These are phyloP conservation scores for Gliomastix tumulicola DNA, from an alignment of 2,329 filamentous ascomycete genomes.

Conservation along the genomic window DNA sequence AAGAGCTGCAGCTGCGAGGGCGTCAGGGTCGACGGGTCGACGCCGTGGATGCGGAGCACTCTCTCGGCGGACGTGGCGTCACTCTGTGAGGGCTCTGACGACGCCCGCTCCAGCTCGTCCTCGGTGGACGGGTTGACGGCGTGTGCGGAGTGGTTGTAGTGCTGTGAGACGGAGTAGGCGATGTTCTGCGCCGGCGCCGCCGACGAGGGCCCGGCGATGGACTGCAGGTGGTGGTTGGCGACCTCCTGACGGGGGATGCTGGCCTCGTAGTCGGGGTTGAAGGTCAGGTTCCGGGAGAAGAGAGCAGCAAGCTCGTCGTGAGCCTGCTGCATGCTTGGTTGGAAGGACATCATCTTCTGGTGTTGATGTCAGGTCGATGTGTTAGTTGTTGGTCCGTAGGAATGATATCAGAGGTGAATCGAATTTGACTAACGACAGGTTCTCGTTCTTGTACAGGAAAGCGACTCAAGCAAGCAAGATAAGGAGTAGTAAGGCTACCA, in stretches of 20 bases:
- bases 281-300: constrained; percentile 68
- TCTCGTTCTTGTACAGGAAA: too few relatives aligned
- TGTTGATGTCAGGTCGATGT: not conserved
- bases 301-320: constrained; percentile 79
- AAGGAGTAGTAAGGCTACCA: too few relatives aligned
- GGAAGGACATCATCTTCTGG: constrained; percentile 30
- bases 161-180: constrained; percentile 69
- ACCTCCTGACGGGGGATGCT: constrained; percentile 20
- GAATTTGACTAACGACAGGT: too few relatives aligned
- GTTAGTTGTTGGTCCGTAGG: too few relatives aligned
- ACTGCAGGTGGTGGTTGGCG: constrained; percentile 8
- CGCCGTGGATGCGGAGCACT: constrained; percentile 57
- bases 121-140: constrained; percentile 18
- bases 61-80: constrained; percentile 45
- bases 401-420: too few relatives aligned
- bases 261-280: constrained; percentile 36
- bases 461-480: too few relatives aligned
- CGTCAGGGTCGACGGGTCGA: constrained; percentile 64
- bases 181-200: constrained; percentile 37
- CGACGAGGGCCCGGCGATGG: constrained; percentile 10
- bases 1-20: constrained; percentile 74
- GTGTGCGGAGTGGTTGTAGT: constrained; percentile 79
- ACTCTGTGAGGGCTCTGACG: constrained; percentile 42
- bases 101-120: constrained; percentile 33
- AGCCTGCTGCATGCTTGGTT: constrained; percentile 52